phyloP scores from a whole-genome alignment of 1,284 basidiomycete genomes.

The Apiotrichum brassicae region DNA sequence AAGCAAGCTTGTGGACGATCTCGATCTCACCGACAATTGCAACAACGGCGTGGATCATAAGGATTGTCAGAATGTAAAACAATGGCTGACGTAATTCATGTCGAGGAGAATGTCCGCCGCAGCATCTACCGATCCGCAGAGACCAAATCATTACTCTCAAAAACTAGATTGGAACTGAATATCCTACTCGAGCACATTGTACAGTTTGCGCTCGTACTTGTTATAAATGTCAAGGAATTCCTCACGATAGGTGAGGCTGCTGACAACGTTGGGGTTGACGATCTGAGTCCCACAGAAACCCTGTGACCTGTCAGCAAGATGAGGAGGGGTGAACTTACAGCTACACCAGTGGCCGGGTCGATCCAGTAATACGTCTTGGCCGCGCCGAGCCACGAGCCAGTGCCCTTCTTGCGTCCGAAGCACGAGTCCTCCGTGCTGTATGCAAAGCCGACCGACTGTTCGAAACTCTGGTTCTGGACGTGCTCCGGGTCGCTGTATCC shows the following conservation, averaged over 20 bases:
- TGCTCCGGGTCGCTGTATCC: constrained; percentile 14
- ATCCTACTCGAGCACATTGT: constrained; percentile 24
- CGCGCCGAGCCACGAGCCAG: constrained; percentile 23
- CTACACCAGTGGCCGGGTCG: constrained; percentile 21
- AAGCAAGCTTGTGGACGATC: too few species aligned
- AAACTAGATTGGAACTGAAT: too few species aligned
- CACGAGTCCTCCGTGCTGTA: constrained; percentile 11
- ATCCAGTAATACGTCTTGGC: constrained; percentile 24
- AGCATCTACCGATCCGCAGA: too few species aligned
- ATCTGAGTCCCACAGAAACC: constrained; percentile 27
- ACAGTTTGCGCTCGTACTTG: constrained; percentile 29
- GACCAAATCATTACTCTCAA: too few species aligned
- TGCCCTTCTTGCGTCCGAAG: constrained; percentile 18
- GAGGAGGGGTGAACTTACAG: constrained; percentile 9
- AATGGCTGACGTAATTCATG: too few species aligned
- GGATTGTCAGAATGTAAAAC: too few species aligned
- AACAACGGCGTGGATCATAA: too few species aligned
- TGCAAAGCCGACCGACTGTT: constrained; percentile 11
- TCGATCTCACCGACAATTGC: too few species aligned
- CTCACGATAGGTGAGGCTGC: constrained; percentile 13
- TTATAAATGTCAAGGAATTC: constrained; percentile 25
- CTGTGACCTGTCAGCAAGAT: constrained; percentile 7
- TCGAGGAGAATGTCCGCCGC: too few species aligned
- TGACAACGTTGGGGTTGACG: background rate
- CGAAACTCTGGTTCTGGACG: constrained; percentile 8